These are phyloP conservation scores for Yamadazyma dushanensis DNA, from an alignment of 1,139 yeast species.

Conservation along the genomic window DNA sequence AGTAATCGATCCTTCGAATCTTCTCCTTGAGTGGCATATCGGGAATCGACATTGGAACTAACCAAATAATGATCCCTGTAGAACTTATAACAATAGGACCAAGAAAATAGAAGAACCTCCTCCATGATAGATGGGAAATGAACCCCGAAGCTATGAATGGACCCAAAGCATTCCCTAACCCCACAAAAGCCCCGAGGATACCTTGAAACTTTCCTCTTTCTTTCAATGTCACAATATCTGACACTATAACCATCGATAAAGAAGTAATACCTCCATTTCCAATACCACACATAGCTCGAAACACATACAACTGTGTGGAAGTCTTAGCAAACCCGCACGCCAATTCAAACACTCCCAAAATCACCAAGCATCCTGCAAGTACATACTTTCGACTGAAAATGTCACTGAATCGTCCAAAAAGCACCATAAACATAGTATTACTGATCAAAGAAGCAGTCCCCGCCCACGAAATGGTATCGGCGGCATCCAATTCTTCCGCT, in stretches of 20 bases:
- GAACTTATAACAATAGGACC: conserved; percentile 22
- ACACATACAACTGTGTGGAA: conserved; percentile 39
- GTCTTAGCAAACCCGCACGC: conserved; percentile 44
- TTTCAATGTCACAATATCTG: conserved; percentile 42
- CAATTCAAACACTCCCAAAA: conserved; percentile 37
- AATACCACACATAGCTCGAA: conserved; percentile 43
- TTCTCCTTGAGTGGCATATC: conserved; percentile 22
- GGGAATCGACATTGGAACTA: conserved; percentile 7
- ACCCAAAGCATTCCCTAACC: conserved; percentile 53
- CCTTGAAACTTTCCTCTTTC: conserved; percentile 49
- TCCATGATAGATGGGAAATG: conserved; percentile 43
- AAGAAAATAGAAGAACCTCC: conserved; percentile 42
- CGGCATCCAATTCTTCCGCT: conserved; percentile 37
- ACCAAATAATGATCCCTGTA: conserved; percentile 6
- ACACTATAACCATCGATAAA: conserved; percentile 41
- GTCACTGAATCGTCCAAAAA: conserved; percentile 41
- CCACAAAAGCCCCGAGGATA: conserved; percentile 45
- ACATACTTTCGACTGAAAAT: conserved; percentile 44
- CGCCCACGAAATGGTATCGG: conserved; percentile 47
- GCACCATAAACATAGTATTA: conserved; percentile 42
- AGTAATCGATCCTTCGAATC: conserved; percentile 43
- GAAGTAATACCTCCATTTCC: conserved; percentile 48
- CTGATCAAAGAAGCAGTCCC: conserved; percentile 47
- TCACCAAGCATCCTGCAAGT: conserved; percentile 29
- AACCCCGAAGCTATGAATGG: conserved; percentile 56